phyloP scores from a whole-genome alignment of 306 rosid species.

The Pterocarpus macrocarpus region DNA sequence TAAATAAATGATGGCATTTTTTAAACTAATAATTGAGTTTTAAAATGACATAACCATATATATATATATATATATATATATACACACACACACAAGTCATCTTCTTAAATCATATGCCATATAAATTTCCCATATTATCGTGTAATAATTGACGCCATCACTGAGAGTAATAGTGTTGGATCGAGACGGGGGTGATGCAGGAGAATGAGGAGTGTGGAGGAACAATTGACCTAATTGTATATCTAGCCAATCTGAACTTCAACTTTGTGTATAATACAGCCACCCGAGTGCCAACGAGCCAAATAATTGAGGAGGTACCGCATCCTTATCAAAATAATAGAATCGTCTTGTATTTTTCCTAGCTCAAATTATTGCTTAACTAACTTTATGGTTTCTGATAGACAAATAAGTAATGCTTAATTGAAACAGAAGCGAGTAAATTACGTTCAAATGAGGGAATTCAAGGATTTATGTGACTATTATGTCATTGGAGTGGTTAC shows the following conservation, averaged over 20 bases:
- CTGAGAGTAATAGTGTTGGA: neutral
- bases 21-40: neutral
- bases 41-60: neutral
- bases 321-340: neutral
- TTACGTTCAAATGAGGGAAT: no score
- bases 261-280: neutral
- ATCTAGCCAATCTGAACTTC: neutral
- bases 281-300: neutral
- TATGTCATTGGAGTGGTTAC: neutral
- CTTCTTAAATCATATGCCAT: neutral
- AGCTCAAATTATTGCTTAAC: constrained; percentile 9
- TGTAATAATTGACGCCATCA: neutral
- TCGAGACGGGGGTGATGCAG: neutral
- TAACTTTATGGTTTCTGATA: neutral
- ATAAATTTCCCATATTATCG: neutral
- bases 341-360: constrained; percentile 6
- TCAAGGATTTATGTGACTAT: neutral
- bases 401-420: neutral
- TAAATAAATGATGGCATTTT: no score
- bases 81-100: no score
- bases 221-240: neutral
- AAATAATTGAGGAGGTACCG: neutral
- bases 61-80: neutral
- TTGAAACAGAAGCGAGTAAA: neutral
- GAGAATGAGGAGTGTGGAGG: neutral